Evolutionary conservation across 2,329 filamentous ascomycete species (phyloP).

Genomic region (Exophiala viscosa): DNA sequence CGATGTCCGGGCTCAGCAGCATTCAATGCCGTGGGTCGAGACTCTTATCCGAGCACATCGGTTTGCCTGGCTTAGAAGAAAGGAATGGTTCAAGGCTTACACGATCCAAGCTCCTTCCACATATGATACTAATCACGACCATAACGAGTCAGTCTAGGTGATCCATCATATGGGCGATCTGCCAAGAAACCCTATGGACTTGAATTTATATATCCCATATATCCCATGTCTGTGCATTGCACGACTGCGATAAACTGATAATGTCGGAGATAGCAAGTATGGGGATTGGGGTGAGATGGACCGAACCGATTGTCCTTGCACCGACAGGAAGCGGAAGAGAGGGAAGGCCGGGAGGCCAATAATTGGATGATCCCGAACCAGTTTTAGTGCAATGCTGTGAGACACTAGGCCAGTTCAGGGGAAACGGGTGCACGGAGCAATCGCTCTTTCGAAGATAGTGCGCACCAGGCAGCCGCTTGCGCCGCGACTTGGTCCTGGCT

Average conservation of each 20-base stretch:
- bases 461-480: not conserved
- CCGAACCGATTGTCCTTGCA: constrained; percentile 1
- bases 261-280: not conserved
- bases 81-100: too few species aligned
- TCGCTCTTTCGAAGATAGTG: constrained; percentile 13
- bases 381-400: not conserved
- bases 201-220: too few species aligned
- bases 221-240: not conserved
- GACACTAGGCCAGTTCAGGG: constrained; percentile 1
- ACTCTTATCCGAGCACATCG: too few species aligned
- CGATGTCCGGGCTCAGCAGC: too few species aligned
- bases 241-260: not conserved
- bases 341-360: not conserved
- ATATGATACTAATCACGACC: too few species aligned
- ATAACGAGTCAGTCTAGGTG: too few species aligned
- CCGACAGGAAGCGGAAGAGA: not conserved
- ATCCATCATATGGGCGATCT: too few species aligned
- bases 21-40: too few species aligned
- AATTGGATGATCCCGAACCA: not conserved
- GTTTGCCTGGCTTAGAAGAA: too few species aligned
- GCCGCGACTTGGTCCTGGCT: not conserved
- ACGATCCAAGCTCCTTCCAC: too few species aligned
- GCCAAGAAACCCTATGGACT: too few species aligned
- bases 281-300: not conserved
- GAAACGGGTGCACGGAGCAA: constrained; percentile 19